Evolutionary conservation across 352 stramenopile genomes (phyloP), one percentile per base, ranked within the genome.

Genomic region (Pythium pectinolyticum): DNA sequence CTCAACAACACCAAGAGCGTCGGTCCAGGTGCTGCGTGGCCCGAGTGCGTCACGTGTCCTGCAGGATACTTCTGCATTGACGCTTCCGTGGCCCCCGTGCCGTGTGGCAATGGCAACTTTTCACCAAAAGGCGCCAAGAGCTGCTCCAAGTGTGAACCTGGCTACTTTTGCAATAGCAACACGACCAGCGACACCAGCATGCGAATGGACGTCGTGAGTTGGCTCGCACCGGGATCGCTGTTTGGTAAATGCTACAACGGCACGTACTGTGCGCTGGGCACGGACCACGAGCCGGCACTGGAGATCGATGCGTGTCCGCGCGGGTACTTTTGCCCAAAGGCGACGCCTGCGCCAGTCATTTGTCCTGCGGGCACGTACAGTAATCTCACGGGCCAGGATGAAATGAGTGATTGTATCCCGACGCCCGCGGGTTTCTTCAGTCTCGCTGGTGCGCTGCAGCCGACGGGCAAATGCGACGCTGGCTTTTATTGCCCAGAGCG

Each of bases 341-440:
- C 75, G 9, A 90, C 88, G 0, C 71, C 77, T 12, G 63, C 72
- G 14, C 80, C 87, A 3, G 48, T 94, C 8, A 80, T 90, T 54
- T 97, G 91, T 49, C 86, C 84, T 11, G 77, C 88, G 22, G 90
- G 91, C 0, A 95, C 82, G 3, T 92, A 92, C 71, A 95, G 88
- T 61, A 92, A 92, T 28, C 60, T 92, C 1, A 90, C 81, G 0
- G 86, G 86, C 5, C 84, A 90, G 66, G 86, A 95, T 48, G 72
- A 62, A 1, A 63, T 91, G 25, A 84, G 77, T 25, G 84, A 92
- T 51, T 95, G 86, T 39, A 88, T 86, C 1, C 73, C 82, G 4
- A 93, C 86, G 22, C 84, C 86, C 8, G 70, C 82, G 15, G 86
- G 86, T 2, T 86, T 74, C 51, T 95, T 73, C 51, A 93, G 84